Evolutionary conservation across 306 rosid genomes (phyloP), one percentile per base, ranked within the genome.

Genomic region (Cucurbita argyrosperma): DNA sequence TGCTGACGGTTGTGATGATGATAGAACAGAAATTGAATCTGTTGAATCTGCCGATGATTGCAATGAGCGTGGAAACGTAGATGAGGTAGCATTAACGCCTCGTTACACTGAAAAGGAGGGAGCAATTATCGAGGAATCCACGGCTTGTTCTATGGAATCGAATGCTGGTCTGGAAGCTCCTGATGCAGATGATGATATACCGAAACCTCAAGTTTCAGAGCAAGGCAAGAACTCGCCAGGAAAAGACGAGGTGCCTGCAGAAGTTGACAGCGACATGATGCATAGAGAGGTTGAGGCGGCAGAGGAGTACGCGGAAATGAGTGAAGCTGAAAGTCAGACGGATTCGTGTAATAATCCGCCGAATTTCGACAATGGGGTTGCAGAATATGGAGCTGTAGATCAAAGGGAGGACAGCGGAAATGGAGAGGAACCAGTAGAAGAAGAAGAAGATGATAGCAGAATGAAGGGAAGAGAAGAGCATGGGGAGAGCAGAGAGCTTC

Each of bases 221-320:
- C 38, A 43, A 12, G 51, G 11, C 0, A 30, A 5, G 21, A 23
- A 45, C 74, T 45, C 26, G 21, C 53, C 67, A 0, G 76, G 26
- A 37, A 35, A 58, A 43, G 63, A 45, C 4, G 71, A 35, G 67
- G 43, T 60, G 47, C 26, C 46, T 62, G 68, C 16, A 62, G 68
- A 37, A 38, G 47, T 9, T 62, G 68, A 61, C 23, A 62, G 39
- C 21, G 67, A 37, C 45, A 37, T 16, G 4, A 4, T 13, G 21
- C 46, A 38, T 3, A 40, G 0, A 15, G 69, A 38, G 10, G 4
- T 10, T 6, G 71, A 65, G 16, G 51, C 37, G 6, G 71, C 5
- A 19, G 86, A 76, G 23, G 87, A 85, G 66, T 39, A 71, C 10
- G 76, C 56, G 11, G 85, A 56, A 55, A 8, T 62, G 15, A n/a